Conservation (phyloP, 2,329 filamentous ascomycete genomes). For the Lachnellula arida region DNA sequence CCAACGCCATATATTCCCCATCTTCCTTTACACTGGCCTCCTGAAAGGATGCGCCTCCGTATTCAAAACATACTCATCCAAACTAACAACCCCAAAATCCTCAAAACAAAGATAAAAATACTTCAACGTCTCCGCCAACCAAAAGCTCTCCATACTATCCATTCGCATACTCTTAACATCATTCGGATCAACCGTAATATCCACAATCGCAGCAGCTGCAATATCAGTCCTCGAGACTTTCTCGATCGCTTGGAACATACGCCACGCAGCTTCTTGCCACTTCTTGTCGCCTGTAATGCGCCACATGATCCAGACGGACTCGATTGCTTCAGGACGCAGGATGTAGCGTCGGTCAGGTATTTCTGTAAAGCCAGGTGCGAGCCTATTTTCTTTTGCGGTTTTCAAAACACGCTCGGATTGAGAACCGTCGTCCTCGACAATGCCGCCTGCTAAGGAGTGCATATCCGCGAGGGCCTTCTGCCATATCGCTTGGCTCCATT, state of each 20-base stretch:
- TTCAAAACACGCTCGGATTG: slow-evolving; percentile 6
- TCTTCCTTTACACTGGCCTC: slow-evolving; percentile 32
- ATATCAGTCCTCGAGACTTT: slow-evolving; percentile 39
- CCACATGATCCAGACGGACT: slow-evolving; percentile 60
- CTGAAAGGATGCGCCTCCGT: slow-evolving; percentile 31
- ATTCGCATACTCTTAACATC: slow-evolving; percentile 24
- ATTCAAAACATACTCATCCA: slow-evolving; percentile 56
- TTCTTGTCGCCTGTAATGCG: slow-evolving; percentile 28
- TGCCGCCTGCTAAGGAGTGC: slow-evolving; percentile 53
- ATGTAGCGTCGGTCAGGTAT: slow-evolving; percentile 40
- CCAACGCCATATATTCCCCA: neutral
- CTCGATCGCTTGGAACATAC: slow-evolving; percentile 45
- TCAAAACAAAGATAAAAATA: slow-evolving; percentile 52
- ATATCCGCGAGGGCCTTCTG: slow-evolving; percentile 9
- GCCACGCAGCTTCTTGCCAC: slow-evolving; percentile 42
- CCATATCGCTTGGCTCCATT: slow-evolving; percentile 48
- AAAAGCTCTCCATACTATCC: slow-evolving; percentile 57
- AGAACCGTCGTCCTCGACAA: slow-evolving; percentile 38
- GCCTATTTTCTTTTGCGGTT: slow-evolving; percentile 11
- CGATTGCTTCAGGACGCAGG: slow-evolving; percentile 60
- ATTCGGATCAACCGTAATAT: slow-evolving; percentile 44
- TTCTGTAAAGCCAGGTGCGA: slow-evolving; percentile 21
- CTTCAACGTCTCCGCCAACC: slow-evolving; percentile 63
- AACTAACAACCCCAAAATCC: slow-evolving; percentile 47
- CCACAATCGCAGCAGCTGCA: slow-evolving; percentile 39